A percentile compares a stretch with the other conserved stretches of the same genome.
phyloP scores from a whole-genome alignment of 2,329 filamentous ascomycete genomes.

The Penicillium vulpinum region DNA sequence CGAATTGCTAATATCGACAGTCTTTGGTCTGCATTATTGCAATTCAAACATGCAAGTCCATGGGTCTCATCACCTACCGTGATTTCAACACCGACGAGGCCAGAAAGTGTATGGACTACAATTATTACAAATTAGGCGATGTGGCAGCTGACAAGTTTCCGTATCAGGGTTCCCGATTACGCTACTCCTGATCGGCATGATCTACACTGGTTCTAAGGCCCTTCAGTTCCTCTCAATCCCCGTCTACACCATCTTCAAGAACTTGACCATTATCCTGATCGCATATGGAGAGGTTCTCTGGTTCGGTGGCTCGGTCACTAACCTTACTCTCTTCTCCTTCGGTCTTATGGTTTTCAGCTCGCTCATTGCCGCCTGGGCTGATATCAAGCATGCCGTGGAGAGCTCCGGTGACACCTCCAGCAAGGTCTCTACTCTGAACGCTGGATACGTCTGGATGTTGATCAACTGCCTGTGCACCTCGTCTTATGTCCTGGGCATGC shows the following conservation, averaged over 20 bases:
- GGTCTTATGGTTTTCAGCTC: conserved; percentile 96
- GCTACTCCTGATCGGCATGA: conserved; percentile 95
- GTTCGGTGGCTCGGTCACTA: conserved; percentile 91
- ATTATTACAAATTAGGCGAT: neutral
- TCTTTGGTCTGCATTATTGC: conserved; percentile 84
- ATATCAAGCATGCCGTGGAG: conserved; percentile 81
- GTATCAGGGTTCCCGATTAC: conserved; percentile 89
- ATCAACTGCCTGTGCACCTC: conserved; percentile 95
- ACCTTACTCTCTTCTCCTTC: conserved; percentile 87
- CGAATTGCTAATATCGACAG: conserved; percentile 49
- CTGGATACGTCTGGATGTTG: conserved; percentile 97
- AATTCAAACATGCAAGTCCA: conserved; percentile 78
- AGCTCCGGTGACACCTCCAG: conserved; percentile 66
- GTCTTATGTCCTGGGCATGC: conserved; percentile 86
- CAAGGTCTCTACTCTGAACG: conserved; percentile 84
- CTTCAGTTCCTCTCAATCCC: conserved; percentile 95
- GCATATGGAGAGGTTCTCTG: conserved; percentile 97
- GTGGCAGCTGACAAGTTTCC: neutral
- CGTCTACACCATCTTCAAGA: conserved; percentile 99
- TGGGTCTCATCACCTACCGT: conserved; percentile 77
- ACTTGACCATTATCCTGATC: conserved; percentile 97
- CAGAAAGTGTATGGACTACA: conserved; percentile 72
- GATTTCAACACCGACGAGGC: conserved; percentile 88
- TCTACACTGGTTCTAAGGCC: conserved; percentile 95
- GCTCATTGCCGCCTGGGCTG: conserved; percentile 92